Evolutionary conservation across 148 eudicot species (phyloP), one percentile per base, ranked within the genome.

Genomic region (Amaranthus cruentus): DNA sequence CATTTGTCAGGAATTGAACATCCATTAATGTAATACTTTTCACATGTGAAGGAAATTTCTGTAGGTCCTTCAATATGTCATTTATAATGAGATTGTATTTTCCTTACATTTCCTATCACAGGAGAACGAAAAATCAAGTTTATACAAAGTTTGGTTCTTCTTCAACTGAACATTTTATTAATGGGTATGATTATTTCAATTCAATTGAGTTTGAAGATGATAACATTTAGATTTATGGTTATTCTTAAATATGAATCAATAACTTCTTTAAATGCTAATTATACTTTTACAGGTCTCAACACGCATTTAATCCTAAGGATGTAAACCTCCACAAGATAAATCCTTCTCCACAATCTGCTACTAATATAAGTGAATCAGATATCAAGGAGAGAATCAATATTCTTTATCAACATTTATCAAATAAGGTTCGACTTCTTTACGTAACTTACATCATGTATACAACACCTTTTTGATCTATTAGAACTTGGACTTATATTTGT

Each of bases 271-370:
- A 48, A 49, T 3, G 14, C 49, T 68, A 49, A 42, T 53, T 55
- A 14, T 43, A 65, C 54, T 55, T 73, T 38, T 54, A 42, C 81
- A 96, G 99, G 70, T 86, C 88, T n/a, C 81, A 85, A 44, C 85
- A 73, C 75, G 97, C 97, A 47, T 90, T 92, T 81, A 96, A 90
- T 3, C 99, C 99, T 0, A 96, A 89, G 74, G 96, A 96, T 66
- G 86, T 86, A 60, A 79, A 79, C 44, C 54, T 72, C 67, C 71
- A 73, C 11, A 84, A 68, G 47, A 84, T 71, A 50, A 85, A 69
- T 67, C 62, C 83, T 69, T 75, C 85, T 59, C 81, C 82, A 14
- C 77, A 67, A 58, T 64, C 47, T 67, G 69, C 73, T 15, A 46
- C 74, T 49, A 80, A 73, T 76, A 78, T 77, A 71, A 82, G 86